Percentiles rank a stretch among this genome's conserved stretches.
These are phyloP conservation scores for Calonectria montana DNA, from an alignment of 2,329 filamentous ascomycete genomes.

Conservation along the genomic window DNA sequence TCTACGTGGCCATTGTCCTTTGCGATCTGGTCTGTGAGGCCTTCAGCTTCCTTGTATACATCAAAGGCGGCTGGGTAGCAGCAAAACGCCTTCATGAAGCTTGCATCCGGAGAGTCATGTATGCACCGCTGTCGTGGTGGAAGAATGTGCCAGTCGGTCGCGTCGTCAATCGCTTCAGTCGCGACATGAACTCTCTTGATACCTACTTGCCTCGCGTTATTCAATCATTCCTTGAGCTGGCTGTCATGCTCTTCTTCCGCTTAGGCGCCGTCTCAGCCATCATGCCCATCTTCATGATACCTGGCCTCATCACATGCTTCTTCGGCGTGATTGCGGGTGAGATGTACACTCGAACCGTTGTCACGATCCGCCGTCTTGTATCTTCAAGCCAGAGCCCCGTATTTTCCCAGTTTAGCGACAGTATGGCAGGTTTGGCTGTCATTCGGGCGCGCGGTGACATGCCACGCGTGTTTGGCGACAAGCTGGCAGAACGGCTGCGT, in stretches of 20 bases:
- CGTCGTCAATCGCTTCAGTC: slow-evolving; percentile 65
- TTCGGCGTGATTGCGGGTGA: slow-evolving; percentile 60
- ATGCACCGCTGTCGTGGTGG: slow-evolving; percentile 67
- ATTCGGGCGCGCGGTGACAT: slow-evolving; percentile 63
- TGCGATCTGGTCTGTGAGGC: slow-evolving; percentile 55
- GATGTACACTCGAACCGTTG: slow-evolving; percentile 61
- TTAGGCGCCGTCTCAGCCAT: slow-evolving; percentile 60
- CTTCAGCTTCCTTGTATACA: slow-evolving; percentile 58
- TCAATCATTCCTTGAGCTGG: slow-evolving; percentile 54
- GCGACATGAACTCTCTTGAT: slow-evolving; percentile 67
- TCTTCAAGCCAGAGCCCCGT: slow-evolving; percentile 63
- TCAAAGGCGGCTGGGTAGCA: slow-evolving; percentile 68
- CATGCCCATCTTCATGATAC: slow-evolving; percentile 62
- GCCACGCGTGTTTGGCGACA: slow-evolving; percentile 57
- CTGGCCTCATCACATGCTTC: slow-evolving; percentile 56
- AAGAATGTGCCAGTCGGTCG: slow-evolving; percentile 64
- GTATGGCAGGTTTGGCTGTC: slow-evolving; percentile 59
- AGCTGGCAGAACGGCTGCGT: slow-evolving; percentile 61
- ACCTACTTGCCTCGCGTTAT: slow-evolving; percentile 58
- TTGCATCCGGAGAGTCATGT: slow-evolving; percentile 63
- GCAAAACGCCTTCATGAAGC: slow-evolving; percentile 62
- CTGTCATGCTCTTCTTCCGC: slow-evolving; percentile 57
- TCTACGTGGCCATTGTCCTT: slow-evolving; percentile 61
- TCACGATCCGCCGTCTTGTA: slow-evolving; percentile 57
- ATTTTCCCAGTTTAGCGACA: slow-evolving; percentile 67